Base-by-base conservation (phyloP, 805 yeast genomes). In the Isabelozyma gotoi region DNA sequence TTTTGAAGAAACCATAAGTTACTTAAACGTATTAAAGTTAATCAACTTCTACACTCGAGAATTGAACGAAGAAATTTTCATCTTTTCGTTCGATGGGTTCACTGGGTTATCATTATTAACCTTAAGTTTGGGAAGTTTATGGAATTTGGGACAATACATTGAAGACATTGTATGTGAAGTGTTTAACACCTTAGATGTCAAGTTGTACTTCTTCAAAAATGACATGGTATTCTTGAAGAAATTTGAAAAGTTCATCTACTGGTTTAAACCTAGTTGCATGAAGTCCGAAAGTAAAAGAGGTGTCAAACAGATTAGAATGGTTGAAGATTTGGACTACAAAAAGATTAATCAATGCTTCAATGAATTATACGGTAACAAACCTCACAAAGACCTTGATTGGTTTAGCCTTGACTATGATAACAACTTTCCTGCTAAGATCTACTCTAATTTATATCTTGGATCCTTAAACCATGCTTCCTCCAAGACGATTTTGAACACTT, bases 1-100 rank as follows among this genome's bases (percentile, higher is more conserved):
- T 11, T 50, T 55, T 39, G 51, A 50, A 21, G 66, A 66, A 34
- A 44, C 59, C 5, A 47, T 65, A 8, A 52, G 59, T 19, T 57
- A 50, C 36, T 56, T 68, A 45, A 67, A 68, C 41, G 44, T 62
- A 14, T 47, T 67, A 35, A 64, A 61, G 40, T 48, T 63, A 38
- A 52, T 69, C 36, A 49, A 65, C 37, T 34, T 45, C 6, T 46
- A 55, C 18, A 50, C 55, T 31, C 49, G 50, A 21, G 35, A 45
- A 33, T 36, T 36, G 39, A 53, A 55, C 38, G 40, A 51, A 35
- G 55, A 61, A 36, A 55, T 64, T 4, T 63, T 67, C 35, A 48
- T 66, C 4, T 67, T 60, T 43, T 65, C 63, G 3, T 61, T 57
- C 45, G 74, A 69, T 49, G 73, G 74, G 1, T 68, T 65, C 44